Evolutionary conservation across 768 basidiomycete genomes (phyloP).

Genomic region (Pisolithus albus): DNA sequence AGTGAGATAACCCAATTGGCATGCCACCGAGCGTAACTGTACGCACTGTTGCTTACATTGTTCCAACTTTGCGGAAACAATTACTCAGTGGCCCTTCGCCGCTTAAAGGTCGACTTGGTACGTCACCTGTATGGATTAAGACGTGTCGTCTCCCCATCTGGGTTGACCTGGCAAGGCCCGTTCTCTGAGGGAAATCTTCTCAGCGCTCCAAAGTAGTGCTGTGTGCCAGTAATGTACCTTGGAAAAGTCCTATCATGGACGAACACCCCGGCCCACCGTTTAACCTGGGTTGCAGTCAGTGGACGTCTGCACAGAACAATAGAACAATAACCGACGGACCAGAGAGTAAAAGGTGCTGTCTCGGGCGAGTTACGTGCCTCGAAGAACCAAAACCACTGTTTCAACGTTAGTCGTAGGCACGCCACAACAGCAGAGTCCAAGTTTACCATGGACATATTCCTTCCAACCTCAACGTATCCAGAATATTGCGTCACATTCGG

Average conservation of each 20-base stretch:
- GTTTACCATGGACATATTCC: constrained; percentile 52
- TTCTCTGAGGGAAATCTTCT: constrained; percentile 35
- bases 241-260: constrained; percentile 60
- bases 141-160: constrained; percentile 44
- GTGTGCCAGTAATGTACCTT: constrained; percentile 31
- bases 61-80: constrained; percentile 47
- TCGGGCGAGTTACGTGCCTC: constrained; percentile 54
- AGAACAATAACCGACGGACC: constrained; percentile 29
- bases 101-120: background rate
- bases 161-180: constrained; percentile 56
- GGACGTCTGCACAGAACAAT: background rate
- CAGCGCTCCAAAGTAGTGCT: background rate
- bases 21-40: background rate
- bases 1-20: background rate
- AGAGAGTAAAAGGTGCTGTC: constrained; percentile 60
- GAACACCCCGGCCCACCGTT: constrained; percentile 60
- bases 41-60: constrained; percentile 55
- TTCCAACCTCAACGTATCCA: constrained; percentile 54
- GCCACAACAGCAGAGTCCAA: background rate
- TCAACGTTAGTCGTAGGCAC: background rate
- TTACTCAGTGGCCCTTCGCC: background rate
- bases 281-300: constrained; percentile 30
- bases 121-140: constrained; percentile 55
- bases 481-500: constrained; percentile 53
- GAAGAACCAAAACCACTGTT: constrained; percentile 72